These are phyloP conservation scores for Prunus padus DNA, from an alignment of 306 rosid genomes.

Conservation along the genomic window DNA sequence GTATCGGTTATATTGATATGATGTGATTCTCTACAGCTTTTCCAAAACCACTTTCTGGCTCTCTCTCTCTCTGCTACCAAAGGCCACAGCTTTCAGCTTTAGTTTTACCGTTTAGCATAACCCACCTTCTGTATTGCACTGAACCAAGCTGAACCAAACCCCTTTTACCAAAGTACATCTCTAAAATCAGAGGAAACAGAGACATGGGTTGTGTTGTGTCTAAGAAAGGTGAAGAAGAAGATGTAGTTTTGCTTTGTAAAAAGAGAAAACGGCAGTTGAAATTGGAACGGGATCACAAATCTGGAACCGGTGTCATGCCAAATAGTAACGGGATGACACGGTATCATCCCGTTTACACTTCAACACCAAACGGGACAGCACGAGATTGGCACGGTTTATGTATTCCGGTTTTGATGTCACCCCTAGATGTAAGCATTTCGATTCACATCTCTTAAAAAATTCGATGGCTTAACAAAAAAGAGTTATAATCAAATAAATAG, in stretches of 20 bases:
- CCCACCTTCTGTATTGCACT: neutral
- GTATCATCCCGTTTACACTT: too few species aligned
- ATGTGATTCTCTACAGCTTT: constrained; percentile 10
- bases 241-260: constrained; percentile 25
- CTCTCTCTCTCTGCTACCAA: neutral
- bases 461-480: too few species aligned
- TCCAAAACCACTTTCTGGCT: neutral
- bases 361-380: too few species aligned
- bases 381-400: too few species aligned
- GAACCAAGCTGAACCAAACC: neutral
- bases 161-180: neutral
- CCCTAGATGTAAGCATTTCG: too few species aligned
- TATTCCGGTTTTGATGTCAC: too few species aligned
- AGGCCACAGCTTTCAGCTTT: neutral
- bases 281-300: neutral
- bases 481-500: too few species aligned
- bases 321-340: too few species aligned
- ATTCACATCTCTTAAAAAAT: too few species aligned
- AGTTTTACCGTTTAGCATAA: neutral
- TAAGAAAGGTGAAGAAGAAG: constrained; percentile 23
- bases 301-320: too few species aligned
- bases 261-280: constrained; percentile 22
- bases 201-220: constrained; percentile 34
- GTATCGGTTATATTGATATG: constrained; percentile 5
- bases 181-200: neutral